phyloP scores from a whole-genome alignment of 371 early-diverging fungal genomes.

The Lichtheimia corymbifera region DNA sequence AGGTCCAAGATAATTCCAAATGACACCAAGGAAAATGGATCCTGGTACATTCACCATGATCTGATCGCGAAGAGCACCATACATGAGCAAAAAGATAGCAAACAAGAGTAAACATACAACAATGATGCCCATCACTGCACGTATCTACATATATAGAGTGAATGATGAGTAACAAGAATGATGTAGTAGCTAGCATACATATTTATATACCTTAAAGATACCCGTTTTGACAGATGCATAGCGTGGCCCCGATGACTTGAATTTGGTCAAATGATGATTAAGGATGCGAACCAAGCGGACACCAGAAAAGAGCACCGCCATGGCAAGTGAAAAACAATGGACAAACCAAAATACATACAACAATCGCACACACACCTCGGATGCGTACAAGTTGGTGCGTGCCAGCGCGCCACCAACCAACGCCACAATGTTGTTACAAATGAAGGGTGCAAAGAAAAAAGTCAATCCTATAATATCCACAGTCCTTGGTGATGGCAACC shows the following conservation, averaged over 20 bases:
- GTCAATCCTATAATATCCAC: conserved; percentile 31
- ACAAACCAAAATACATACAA: conserved; percentile 37
- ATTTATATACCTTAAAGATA: conserved; percentile 27
- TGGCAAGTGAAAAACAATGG: conserved; percentile 19
- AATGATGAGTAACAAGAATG: too few relatives aligned
- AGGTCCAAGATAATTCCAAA: conserved; percentile 30
- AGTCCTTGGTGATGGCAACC: conserved; percentile 30
- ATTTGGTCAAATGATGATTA: conserved; percentile 25
- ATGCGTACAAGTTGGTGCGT: conserved; percentile 12
- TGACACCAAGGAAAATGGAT: conserved; percentile 18
- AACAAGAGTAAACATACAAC: conserved; percentile 23
- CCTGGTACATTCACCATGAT: conserved; percentile 24
- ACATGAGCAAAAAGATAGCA: conserved; percentile 26
- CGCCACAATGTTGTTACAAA: conserved; percentile 28
- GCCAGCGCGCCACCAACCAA: conserved; percentile 27
- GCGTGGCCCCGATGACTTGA: conserved; percentile 23
- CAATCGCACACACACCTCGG: conserved; percentile 23
- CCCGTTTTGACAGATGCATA: conserved; percentile 26
- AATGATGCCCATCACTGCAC: conserved; percentile 23
- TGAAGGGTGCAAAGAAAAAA: conserved; percentile 30
- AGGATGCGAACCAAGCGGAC: conserved; percentile 25
- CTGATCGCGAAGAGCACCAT: conserved; percentile 24
- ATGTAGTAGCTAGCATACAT: too few relatives aligned
- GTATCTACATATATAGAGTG: conserved; percentile 16
- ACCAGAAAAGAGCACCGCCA: conserved; percentile 26